Evolutionary conservation across 2,329 filamentous ascomycete species (phyloP).

Genomic region (Epichloe typhina): DNA sequence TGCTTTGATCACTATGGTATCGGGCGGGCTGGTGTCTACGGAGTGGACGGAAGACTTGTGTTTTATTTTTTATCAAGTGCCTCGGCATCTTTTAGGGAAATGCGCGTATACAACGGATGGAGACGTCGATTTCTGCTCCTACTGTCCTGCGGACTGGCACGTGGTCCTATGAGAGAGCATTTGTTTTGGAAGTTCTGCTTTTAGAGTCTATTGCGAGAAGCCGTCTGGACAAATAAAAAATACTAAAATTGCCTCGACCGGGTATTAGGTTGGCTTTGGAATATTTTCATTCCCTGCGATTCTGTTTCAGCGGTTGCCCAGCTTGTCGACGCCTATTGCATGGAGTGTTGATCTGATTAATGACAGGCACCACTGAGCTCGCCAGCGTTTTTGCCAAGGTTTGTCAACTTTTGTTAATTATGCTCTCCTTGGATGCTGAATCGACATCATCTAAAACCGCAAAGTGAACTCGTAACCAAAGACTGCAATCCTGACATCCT

Average conservation of each 20-base stretch:
- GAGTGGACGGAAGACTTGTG: conserved; percentile 48
- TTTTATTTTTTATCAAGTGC: conserved; percentile 39
- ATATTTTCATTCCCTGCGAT: no score
- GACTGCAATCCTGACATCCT: conserved; percentile 51
- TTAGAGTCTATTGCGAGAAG: conserved; percentile 42
- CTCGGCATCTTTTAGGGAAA: conserved; percentile 36
- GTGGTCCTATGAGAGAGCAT: conserved; percentile 31
- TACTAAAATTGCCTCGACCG: conserved; percentile 30
- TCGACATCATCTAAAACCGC: conserved; percentile 32
- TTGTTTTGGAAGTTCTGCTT: conserved; percentile 33
- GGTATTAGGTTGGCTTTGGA: neutral
- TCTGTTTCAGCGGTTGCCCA: neutral
- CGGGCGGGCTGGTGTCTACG: conserved; percentile 48
- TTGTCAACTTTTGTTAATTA: conserved; percentile 12
- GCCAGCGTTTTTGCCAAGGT: neutral
- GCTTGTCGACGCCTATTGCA: neutral
- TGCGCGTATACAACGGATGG: conserved; percentile 25
- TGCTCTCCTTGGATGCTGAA: conserved; percentile 9
- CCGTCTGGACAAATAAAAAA: conserved; percentile 45
- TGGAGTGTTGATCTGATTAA: neutral
- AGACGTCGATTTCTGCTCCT: conserved; percentile 22
- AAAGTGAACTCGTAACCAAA: conserved; percentile 54
- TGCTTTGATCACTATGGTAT: conserved; percentile 21
- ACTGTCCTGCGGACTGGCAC: conserved; percentile 25
- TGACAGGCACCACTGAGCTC: neutral